Base-by-base conservation (phyloP, 1,284 basidiomycete species). In the Ganoderma lucidum region DNA sequence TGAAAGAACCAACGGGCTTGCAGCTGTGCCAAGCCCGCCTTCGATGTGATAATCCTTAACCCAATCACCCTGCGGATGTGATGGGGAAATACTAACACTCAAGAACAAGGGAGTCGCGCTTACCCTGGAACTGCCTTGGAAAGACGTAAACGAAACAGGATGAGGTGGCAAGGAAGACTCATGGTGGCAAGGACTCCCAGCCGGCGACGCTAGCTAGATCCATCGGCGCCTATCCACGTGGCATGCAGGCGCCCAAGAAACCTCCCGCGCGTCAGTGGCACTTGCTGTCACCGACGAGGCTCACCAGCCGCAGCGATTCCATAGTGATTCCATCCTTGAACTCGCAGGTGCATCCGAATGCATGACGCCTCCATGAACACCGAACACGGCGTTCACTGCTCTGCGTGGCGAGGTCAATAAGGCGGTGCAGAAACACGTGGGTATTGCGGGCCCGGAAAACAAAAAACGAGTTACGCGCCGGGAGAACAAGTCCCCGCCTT, bases 121-220 rank as follows among this genome's bases (percentile, higher is more conserved):
- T 39, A 35, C 56, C 35, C 9, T n/a, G n/a, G n/a, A n/a, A n/a
- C n/a, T n/a, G n/a, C n/a, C n/a, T n/a, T 59, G 8, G 35, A 39
- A 59, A 59, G 56, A 59, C 56, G 56, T 59, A 59, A 59, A 12
- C 5, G 19, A 59, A n/a, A 12, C 17, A 23, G 56, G 35, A 4
- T 59, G n/a, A 10, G 35, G 56, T 17, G 56, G 19, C 10, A 6
- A 35, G 17, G 15, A n/a, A 59, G 9, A 19, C 23, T 51, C 19
- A n/a, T 28, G 30, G 35, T 35, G n/a, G 56, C 32, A 59, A 35
- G 35, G 14, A 59, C 15, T 9, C 30, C 6, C 35, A n/a, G 15
- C 35, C 10, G 32, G 15, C 32, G 19, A 37, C 19, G 35, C 35
- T 59, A 59, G 8, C 35, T 35, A 59, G 56, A 59, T 59, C 19